Evolutionary conservation across 495 filamentous ascomycete genomes (phyloP), one percentile per base, ranked within the genome.

Genomic region (Chaetomidium leptoderma): DNA sequence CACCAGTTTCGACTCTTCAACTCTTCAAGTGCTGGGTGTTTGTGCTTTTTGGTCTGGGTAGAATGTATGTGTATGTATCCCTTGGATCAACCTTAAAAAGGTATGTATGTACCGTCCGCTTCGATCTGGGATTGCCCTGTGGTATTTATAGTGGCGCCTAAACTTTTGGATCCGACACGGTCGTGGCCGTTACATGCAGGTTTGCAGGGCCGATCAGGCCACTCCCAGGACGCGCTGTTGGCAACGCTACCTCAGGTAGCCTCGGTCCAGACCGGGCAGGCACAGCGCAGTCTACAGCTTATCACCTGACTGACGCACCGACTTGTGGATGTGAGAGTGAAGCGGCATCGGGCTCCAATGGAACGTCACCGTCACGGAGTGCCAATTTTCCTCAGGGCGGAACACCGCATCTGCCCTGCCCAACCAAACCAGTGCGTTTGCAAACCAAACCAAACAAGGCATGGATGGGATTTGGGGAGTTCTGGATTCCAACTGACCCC

Each of bases 141-240:
- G 19, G 19, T 4, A 30, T 30, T 40, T 53, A 53, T 53, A 29
- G 27, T 4, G 29, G 30, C n/a, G 13, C 16, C 26, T 6, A 24
- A 10, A 24, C 2, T 24, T 21, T 33, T 1, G 40, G 19, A 48
- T 33, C 29, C 13, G 29, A 21, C 26, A 2, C 9, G 29, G 8
- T 48, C 29, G 6, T 24, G 45, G 13, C 43, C 4, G 9, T 16
- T 23, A 26, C 46, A 17, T 29, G 55, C 24, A 40, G 45, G 46
- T n/a, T n/a, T 24, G 57, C 49, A 40, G 57, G 45, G 19, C 35
- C 46, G 26, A 43, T 62, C 59, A 62, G 59, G 47, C 59, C 54
- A 62, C 54, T 17, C 23, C 8, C 8, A 9, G 30, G 3, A 53
- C 7, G 32, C 17, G 32, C 17, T 42, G 53, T 52, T 40, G 53